Conservation (phyloP, 1,284 basidiomycete genomes). For the Pseudozyma tsukubaensis region DNA sequence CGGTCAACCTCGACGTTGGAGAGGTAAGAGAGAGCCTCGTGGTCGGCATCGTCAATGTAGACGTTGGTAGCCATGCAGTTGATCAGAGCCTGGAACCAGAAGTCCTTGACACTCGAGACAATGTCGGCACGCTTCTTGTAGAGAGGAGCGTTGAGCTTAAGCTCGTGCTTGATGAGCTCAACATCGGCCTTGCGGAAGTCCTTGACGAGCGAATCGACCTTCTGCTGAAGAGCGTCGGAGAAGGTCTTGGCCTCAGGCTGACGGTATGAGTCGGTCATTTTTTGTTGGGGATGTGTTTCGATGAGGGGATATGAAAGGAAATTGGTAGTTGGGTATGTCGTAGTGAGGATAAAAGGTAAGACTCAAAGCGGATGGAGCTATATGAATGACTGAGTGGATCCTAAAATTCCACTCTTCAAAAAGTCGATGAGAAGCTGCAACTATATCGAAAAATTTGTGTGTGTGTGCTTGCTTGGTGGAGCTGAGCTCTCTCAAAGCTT, state of each 20-base stretch:
- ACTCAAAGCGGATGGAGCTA: background rate
- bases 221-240: conserved; percentile 42
- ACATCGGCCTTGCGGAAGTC: conserved; percentile 57
- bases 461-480: background rate
- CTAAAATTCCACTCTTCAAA: background rate
- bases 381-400: conserved; percentile 1
- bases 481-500: conserved; percentile 13
- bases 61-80: conserved; percentile 65
- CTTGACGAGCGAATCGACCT: conserved; percentile 51
- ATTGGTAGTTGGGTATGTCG: conserved; percentile 4
- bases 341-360: background rate
- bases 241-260: conserved; percentile 51
- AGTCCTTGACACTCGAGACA: conserved; percentile 55
- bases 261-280: conserved; percentile 40
- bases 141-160: conserved; percentile 60
- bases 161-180: conserved; percentile 59
- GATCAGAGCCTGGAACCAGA: conserved; percentile 64
- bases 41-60: conserved; percentile 66
- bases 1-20: conserved; percentile 59
- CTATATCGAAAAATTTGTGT: background rate
- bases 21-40: conserved; percentile 59
- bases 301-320: background rate
- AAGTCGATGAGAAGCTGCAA: background rate
- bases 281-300: conserved; percentile 1
- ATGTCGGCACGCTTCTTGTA: conserved; percentile 63